Percentiles rank a stretch among this genome's conserved stretches.
Evolutionary conservation across 176 grass and related monocot genomes (phyloP).

Genomic region (Lolium rigidum): DNA sequence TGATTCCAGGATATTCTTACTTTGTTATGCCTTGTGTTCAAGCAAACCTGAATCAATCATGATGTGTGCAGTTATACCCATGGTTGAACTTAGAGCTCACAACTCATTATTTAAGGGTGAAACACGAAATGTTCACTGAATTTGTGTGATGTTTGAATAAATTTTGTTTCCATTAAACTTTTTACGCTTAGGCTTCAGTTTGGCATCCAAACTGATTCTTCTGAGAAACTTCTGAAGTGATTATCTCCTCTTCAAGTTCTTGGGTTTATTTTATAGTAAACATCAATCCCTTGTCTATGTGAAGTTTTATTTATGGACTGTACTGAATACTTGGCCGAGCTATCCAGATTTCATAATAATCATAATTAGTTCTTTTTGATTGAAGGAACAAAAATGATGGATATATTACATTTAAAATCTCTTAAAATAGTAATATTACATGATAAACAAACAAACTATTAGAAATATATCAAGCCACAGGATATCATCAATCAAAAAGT

Average conservation of each 20-base stretch:
- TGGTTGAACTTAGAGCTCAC: not conserved
- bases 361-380: not conserved
- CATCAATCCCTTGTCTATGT: not conserved
- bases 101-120: not conserved
- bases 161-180: not conserved
- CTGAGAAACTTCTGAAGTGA: not conserved
- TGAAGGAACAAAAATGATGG: constrained; percentile 6
- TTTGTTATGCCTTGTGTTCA: not conserved
- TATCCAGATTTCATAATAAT: not conserved
- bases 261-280: constrained; percentile 14
- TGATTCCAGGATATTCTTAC: not conserved
- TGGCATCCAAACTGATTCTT: not conserved
- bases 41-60: not conserved
- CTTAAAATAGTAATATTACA: constrained; percentile 29
- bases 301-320: not conserved
- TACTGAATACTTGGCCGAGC: not conserved
- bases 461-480: constrained; percentile 32
- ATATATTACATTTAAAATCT: constrained; percentile 20
- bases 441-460: constrained; percentile 8
- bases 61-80: not conserved
- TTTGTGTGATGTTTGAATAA: not conserved
- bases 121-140: not conserved
- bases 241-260: not conserved
- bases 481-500: constrained; percentile 31
- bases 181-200: not conserved